Percentiles rank a stretch among this genome's conserved stretches.
phyloP scores from a whole-genome alignment of 2,329 filamentous ascomycete genomes.

The Botryotinia calthae region DNA sequence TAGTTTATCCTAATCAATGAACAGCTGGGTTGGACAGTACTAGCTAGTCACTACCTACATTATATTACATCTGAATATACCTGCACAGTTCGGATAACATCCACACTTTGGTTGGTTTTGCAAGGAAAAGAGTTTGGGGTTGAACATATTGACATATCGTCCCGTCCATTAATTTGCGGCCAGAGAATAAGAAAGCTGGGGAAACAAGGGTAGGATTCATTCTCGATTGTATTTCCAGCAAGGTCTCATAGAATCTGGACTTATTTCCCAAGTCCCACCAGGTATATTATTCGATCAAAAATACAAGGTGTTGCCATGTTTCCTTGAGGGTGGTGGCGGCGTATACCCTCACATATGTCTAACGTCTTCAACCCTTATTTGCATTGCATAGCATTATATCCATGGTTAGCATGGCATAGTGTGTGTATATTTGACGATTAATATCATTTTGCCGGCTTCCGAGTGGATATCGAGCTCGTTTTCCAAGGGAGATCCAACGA shows the following conservation, averaged over 20 bases:
- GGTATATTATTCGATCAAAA: background rate
- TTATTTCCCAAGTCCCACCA: background rate
- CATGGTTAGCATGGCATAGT: background rate
- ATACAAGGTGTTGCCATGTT: background rate
- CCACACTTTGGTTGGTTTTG: background rate
- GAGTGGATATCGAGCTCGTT: background rate
- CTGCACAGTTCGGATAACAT: background rate
- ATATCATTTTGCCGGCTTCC: conserved; percentile 12
- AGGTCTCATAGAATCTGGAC: background rate
- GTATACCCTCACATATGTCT: conserved; percentile 10
- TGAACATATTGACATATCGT: conserved; percentile 5
- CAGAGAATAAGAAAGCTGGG: conserved; percentile 14
- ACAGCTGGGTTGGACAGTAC: background rate
- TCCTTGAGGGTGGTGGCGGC: conserved; percentile 12
- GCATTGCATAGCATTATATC: conserved; percentile 13
- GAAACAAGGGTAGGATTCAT: conserved; percentile 11
- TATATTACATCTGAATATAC: background rate
- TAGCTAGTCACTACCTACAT: background rate
- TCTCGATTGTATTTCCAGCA: conserved; percentile 1
- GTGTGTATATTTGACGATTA: background rate
- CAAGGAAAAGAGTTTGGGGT: background rate
- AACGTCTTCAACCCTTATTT: conserved; percentile 29
- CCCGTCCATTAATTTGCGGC: background rate
- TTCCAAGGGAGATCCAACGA: conserved; percentile 3
- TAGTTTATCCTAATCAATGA: background rate